A percentile compares a stretch with the other conserved stretches of the same genome.
These are phyloP conservation scores for Protomyces inouyei DNA, from an alignment of 1,139 yeast species.

Conservation along the genomic window DNA sequence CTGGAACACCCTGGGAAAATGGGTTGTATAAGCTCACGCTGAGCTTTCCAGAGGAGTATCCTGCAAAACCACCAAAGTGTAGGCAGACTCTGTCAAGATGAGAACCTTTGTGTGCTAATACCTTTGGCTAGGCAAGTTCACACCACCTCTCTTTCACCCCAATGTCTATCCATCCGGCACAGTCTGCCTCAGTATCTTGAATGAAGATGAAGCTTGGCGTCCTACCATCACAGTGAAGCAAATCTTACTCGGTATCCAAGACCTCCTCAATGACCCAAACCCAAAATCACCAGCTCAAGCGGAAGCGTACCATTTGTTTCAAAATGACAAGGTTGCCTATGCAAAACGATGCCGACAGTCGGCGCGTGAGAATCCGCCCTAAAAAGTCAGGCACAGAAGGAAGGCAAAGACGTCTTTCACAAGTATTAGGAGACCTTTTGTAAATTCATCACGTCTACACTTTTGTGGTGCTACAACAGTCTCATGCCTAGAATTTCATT, in stretches of 20 bases:
- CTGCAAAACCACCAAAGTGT: background rate
- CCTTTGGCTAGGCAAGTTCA: conserved; percentile 47
- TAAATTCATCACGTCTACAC: too few relatives aligned
- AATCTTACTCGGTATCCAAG: conserved; percentile 86
- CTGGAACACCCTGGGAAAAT: conserved; percentile 79
- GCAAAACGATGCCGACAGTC: conserved; percentile 44
- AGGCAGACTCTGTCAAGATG: background rate
- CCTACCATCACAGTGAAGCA: conserved; percentile 93
- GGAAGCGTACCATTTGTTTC: conserved; percentile 85
- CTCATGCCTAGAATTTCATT: too few relatives aligned
- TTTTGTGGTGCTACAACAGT: too few relatives aligned
- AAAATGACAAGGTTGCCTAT: conserved; percentile 52
- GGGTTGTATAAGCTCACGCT: conserved; percentile 85
- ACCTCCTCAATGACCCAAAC: conserved; percentile 80
- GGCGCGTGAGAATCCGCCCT: conserved; percentile 9
- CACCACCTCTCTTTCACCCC: conserved; percentile 88
- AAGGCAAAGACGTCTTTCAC: too few relatives aligned
- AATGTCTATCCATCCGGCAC: conserved; percentile 97
- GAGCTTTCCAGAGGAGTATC: conserved; percentile 55
- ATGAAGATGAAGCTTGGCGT: conserved; percentile 97
- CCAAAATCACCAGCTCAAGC: conserved; percentile 97
- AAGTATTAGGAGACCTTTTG: too few relatives aligned
- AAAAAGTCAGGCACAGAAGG: background rate
- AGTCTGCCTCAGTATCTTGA: conserved; percentile 82
- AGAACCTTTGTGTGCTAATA: background rate